These are phyloP conservation scores for Posidonia oceanica DNA, from an alignment of 116 monocot species.

Conservation along the genomic window DNA sequence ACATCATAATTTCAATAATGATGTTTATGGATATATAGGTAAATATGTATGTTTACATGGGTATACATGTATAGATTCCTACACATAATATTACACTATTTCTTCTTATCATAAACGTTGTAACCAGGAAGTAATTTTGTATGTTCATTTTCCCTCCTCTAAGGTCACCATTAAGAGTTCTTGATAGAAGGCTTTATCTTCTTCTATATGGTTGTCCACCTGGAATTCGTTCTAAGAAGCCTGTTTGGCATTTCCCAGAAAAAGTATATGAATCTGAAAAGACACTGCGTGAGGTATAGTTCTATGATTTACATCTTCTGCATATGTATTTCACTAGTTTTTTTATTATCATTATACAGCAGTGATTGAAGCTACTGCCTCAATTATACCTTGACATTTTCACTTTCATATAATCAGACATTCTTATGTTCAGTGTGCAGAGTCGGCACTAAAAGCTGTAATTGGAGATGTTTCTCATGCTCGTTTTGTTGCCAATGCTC, in stretches of 20 bases:
- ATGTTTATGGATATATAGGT: too few relatives aligned
- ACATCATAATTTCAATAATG: too few relatives aligned
- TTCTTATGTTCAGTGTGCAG: slow-evolving; percentile 64
- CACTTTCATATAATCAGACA: neutral
- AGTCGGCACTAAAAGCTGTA: slow-evolving; percentile 69
- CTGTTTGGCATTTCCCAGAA: slow-evolving; percentile 94
- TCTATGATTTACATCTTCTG: neutral
- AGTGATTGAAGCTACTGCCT: neutral
- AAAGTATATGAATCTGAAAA: slow-evolving; percentile 90
- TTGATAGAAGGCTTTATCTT: slow-evolving; percentile 94
- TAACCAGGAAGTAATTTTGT: neutral
- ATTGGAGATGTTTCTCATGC: slow-evolving; percentile 69
- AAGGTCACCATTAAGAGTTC: slow-evolving; percentile 82
- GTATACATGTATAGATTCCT: too few relatives aligned
- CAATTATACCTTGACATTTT: neutral
- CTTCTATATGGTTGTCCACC: slow-evolving; percentile 67
- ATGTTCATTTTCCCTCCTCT: slow-evolving; percentile 15
- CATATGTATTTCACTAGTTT: neutral
- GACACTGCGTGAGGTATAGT: slow-evolving; percentile 57
- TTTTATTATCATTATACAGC: neutral
- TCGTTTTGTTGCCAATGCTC: slow-evolving; percentile 94
- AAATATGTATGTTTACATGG: neutral
- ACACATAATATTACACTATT: neutral
- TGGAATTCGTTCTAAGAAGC: slow-evolving; percentile 49
- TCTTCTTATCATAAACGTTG: too few relatives aligned